These are phyloP conservation scores for Tetracladium marchalianum DNA, from an alignment of 495 filamentous ascomycete genomes.

Conservation along the genomic window DNA sequence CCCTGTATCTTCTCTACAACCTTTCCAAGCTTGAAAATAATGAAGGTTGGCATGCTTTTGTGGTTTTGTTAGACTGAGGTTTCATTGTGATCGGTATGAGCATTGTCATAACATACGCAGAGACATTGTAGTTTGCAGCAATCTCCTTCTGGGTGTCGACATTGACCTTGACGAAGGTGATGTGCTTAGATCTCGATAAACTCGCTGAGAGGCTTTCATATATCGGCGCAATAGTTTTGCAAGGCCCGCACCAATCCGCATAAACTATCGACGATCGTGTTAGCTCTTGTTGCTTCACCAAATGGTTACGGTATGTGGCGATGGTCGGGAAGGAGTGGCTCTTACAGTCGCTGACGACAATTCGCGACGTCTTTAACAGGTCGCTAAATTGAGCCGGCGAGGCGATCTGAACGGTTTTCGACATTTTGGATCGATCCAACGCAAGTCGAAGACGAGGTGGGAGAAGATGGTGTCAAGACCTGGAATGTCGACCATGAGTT, in stretches of 20 bases:
- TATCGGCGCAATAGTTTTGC: slow-evolving; percentile 72
- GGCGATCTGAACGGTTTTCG: slow-evolving; percentile 56
- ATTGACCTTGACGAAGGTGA: slow-evolving; percentile 84
- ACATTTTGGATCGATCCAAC: slow-evolving; percentile 31
- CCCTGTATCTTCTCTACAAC: slow-evolving; percentile 61
- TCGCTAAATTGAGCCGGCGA: slow-evolving; percentile 61
- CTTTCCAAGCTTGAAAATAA: slow-evolving; percentile 71
- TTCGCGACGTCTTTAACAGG: slow-evolving; percentile 53
- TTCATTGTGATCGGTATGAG: background rate
- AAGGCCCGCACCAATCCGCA: slow-evolving; percentile 79
- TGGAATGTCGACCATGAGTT: too few relatives aligned
- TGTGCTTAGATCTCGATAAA: slow-evolving; percentile 59
- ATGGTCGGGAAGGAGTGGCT: slow-evolving; percentile 19
- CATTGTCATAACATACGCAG: slow-evolving; percentile 41
- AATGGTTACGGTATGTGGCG: background rate
- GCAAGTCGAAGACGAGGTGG: too few relatives aligned
- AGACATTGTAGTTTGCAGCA: slow-evolving; percentile 58
- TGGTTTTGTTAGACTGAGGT: slow-evolving; percentile 4
- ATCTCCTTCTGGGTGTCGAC: slow-evolving; percentile 67
- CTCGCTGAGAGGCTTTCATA: slow-evolving; percentile 69
- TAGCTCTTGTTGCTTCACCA: background rate
- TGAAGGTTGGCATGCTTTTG: slow-evolving; percentile 68
- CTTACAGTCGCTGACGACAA: slow-evolving; percentile 85
- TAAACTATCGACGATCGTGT: slow-evolving; percentile 48
- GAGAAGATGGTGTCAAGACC: too few relatives aligned